Evolutionary conservation across 2,329 filamentous ascomycete genomes (phyloP), one percentile per base, ranked within the genome.

Genomic region (Aureobasidium sp.): DNA sequence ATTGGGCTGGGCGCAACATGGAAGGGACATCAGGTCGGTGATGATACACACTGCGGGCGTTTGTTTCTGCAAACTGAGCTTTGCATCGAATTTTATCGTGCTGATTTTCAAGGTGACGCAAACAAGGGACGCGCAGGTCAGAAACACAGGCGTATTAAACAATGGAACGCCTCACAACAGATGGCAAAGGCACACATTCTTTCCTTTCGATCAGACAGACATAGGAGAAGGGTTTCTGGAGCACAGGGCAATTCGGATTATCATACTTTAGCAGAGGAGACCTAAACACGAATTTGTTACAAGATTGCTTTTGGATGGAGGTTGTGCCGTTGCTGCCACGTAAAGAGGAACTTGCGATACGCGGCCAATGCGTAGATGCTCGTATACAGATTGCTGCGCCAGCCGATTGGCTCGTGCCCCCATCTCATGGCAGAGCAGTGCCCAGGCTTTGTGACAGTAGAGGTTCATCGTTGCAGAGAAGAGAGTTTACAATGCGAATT

Each of bases 331-430:
- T 47, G 42, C 27, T 34, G 29, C 27, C n/a, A n/a, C n/a, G n/a
- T 14, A 10, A 21, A 11, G 19, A 17, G 16, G 21, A 35, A 16
- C 21, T 27, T 27, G 44, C 12, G 6, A 30, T 37, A 48, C 44
- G 44, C 44, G 32, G 30, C 32, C 30, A 37, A 35, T 27, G 30
- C 42, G 42, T 35, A 29, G 42, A 30, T 35, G 22, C 42, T 48
- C 44, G 44, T 27, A 48, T 37, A 27, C 30, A 27, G 27, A 35
- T 37, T 37, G 44, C 30, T 30, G 30, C 21, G 30, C 42, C 17
- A 34, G 19, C 14, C 35, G 30, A 34, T 22, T 35, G 44, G 44
- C 44, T 48, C 44, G 44, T 48, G 44, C 44, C 30, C 44, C 37
- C 21, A 35, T 21, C n/a, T 48, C 37, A 10, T 16, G 19, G 16